Percentiles rank a stretch among this genome's conserved stretches.
phyloP scores from a whole-genome alignment of 108 stramenopile genomes.

The Nitzschia sp. region DNA sequence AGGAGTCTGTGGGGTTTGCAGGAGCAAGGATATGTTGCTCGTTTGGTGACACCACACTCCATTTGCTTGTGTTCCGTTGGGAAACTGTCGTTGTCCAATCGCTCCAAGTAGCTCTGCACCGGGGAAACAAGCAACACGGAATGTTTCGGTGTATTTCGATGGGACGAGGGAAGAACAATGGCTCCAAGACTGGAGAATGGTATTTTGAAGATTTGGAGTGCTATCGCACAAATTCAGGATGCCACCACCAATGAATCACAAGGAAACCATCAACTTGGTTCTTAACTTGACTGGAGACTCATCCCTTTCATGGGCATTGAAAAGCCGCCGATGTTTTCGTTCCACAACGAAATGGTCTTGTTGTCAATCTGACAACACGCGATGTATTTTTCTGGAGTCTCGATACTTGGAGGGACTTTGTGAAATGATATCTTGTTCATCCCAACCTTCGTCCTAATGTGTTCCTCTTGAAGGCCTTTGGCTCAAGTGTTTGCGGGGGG shows the following conservation, averaged over 20 bases:
- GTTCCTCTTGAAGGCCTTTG: conserved; percentile 27
- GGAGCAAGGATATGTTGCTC: too few species aligned
- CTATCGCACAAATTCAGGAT: too few species aligned
- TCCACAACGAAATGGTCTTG: background rate
- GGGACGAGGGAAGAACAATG: too few species aligned
- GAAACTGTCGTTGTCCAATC: too few species aligned
- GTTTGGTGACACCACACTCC: too few species aligned
- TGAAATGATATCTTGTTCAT: conserved; percentile 16
- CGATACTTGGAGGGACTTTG: conserved; percentile 13
- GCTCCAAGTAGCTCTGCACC: too few species aligned
- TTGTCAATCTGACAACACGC: background rate
- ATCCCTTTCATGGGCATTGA: conserved; percentile 22
- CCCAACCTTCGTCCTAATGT: conserved; percentile 20
- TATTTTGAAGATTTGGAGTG: too few species aligned
- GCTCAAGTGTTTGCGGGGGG: conserved; percentile 5
- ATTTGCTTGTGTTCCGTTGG: too few species aligned
- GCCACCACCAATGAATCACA: background rate
- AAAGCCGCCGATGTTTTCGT: background rate
- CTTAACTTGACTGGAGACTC: conserved; percentile 16
- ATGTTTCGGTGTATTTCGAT: too few species aligned
- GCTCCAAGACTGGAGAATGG: too few species aligned
- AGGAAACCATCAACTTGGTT: conserved; percentile 8
- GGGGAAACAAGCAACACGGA: too few species aligned
- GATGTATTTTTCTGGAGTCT: background rate
- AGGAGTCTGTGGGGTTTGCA: too few species aligned